phyloP scores from a whole-genome alignment of 1,139 yeast genomes.

The Blastobotrys petasosporus region DNA sequence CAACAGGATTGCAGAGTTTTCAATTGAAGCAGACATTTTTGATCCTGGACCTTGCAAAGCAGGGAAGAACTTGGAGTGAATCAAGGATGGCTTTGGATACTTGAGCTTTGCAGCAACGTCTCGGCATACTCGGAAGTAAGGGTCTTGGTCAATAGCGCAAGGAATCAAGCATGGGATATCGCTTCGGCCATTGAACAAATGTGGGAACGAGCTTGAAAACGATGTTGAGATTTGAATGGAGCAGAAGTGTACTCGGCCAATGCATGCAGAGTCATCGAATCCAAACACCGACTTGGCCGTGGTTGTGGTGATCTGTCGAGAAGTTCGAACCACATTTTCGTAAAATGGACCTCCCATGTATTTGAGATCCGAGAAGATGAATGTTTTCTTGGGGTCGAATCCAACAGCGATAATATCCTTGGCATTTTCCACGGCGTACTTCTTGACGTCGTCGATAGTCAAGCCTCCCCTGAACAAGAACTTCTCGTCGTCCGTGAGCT shows the following conservation, averaged over 20 bases:
- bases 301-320: conserved; percentile 91
- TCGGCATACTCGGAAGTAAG: conserved; percentile 94
- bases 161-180: conserved; percentile 93
- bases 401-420: conserved; percentile 94
- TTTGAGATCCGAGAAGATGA: conserved; percentile 84
- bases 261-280: conserved; percentile 87
- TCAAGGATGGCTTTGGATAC: conserved; percentile 83
- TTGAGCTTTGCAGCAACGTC: conserved; percentile 94
- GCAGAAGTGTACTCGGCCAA: conserved; percentile 93
- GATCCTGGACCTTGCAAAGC: conserved; percentile 96
- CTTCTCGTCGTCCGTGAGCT: conserved; percentile 96
- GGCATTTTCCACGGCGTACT: conserved; percentile 67
- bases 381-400: conserved; percentile 89
- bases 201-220: conserved; percentile 94
- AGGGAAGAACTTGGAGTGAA: conserved; percentile 96
- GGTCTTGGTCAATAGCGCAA: conserved; percentile 99
- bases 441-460: conserved; percentile 81
- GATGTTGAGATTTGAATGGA: conserved; percentile 94
- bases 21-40: conserved; percentile 94
- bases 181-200: conserved; percentile 72
- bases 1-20: conserved; percentile 81
- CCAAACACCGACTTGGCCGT: conserved; percentile 99
- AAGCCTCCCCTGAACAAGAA: conserved; percentile 88
- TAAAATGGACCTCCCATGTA: conserved; percentile 94
- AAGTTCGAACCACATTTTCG: conserved; percentile 89